Conservation (phyloP, 495 filamentous ascomycete species). For the Aspergillus homomorphus region DNA sequence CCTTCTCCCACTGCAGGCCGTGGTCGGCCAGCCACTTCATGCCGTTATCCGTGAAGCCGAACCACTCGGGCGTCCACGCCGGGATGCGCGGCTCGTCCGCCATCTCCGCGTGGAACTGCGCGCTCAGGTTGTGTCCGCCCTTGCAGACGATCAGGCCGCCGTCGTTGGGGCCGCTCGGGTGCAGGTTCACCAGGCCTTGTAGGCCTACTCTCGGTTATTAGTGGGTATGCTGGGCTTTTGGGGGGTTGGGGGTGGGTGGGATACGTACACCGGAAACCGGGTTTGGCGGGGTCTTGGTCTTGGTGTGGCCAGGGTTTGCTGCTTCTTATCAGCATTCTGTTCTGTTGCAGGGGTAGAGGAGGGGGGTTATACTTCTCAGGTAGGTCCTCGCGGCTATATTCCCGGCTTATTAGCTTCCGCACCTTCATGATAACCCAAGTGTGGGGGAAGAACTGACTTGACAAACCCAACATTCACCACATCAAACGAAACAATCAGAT, state of each 20-base stretch:
- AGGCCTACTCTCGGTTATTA: slow-evolving; percentile 20
- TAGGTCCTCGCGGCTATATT: slow-evolving; percentile 31
- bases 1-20: slow-evolving; percentile 36
- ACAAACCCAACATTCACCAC: slow-evolving; percentile 41
- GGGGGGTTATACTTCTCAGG: slow-evolving; percentile 21
- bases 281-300: slow-evolving; percentile 42
- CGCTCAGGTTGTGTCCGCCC: slow-evolving; percentile 31
- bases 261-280: slow-evolving; percentile 36
- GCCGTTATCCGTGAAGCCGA: slow-evolving; percentile 35
- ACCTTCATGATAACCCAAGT: neutral
- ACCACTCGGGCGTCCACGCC: slow-evolving; percentile 40
- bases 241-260: neutral
- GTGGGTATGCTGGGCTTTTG: neutral
- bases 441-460: slow-evolving; percentile 18
- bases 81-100: slow-evolving; percentile 32
- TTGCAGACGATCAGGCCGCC: slow-evolving; percentile 40
- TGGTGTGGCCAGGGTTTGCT: slow-evolving; percentile 46
- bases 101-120: slow-evolving; percentile 36
- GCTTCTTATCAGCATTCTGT: neutral
- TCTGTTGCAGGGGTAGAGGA: neutral
- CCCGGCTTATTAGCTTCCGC: too few relatives aligned
- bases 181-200: slow-evolving; percentile 47
- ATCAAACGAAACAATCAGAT: slow-evolving; percentile 48
- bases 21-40: slow-evolving; percentile 40
- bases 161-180: slow-evolving; percentile 42